A percentile compares a stretch with the other conserved stretches of the same genome.
phyloP scores from a whole-genome alignment of 2,329 filamentous ascomycete genomes.

The Pseudogymnoascus sp. region DNA sequence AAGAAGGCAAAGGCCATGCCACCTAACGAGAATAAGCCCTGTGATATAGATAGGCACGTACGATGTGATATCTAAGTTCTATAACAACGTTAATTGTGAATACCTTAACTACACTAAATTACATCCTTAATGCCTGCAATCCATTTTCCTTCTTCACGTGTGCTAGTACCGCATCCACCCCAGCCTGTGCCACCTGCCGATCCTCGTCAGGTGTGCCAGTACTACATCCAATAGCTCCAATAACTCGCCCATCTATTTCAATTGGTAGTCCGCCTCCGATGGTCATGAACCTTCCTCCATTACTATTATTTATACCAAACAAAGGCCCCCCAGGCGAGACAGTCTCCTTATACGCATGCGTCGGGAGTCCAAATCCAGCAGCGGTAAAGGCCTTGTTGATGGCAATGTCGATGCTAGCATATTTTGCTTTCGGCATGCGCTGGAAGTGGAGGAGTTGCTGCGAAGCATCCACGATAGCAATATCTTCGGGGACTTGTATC shows the following conservation, averaged over 20 bases:
- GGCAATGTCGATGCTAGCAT: slow-evolving; percentile 20
- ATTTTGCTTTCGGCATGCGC: slow-evolving; percentile 23
- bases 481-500: slow-evolving; percentile 24
- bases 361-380: slow-evolving; percentile 45
- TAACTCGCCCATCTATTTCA: slow-evolving; percentile 37
- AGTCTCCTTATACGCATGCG: slow-evolving; percentile 44
- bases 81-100: not conserved
- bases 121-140: not conserved
- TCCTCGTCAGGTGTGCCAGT: slow-evolving; percentile 49
- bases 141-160: not conserved
- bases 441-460: slow-evolving; percentile 23
- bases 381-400: slow-evolving; percentile 47
- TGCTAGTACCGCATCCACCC: slow-evolving; percentile 39
- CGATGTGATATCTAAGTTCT: not conserved
- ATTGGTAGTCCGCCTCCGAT: slow-evolving; percentile 49
- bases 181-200: slow-evolving; percentile 44
- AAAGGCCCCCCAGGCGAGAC: slow-evolving; percentile 46
- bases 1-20: not conserved
- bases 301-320: slow-evolving; percentile 45
- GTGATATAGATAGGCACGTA: not conserved
- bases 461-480: slow-evolving; percentile 25
- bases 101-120: not conserved
- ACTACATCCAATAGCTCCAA: slow-evolving; percentile 48
- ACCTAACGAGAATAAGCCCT: not conserved
- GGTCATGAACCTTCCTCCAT: slow-evolving; percentile 45